Percentiles rank a stretch among this genome's conserved stretches.
phyloP scores from a whole-genome alignment of 495 filamentous ascomycete species.

The Daldinia grandis region DNA sequence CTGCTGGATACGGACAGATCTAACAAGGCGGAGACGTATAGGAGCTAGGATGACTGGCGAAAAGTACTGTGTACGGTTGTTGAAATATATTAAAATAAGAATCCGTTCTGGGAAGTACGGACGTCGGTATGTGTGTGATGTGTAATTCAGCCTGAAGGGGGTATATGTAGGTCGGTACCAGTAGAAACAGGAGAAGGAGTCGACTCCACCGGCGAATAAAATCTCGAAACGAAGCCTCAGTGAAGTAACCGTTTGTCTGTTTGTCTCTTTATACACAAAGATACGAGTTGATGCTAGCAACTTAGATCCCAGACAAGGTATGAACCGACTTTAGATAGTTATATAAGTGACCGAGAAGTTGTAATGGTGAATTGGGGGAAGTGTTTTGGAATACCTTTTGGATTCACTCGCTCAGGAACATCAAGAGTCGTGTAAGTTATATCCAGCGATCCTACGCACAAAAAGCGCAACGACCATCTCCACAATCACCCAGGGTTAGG shows the following conservation, averaged over 20 bases:
- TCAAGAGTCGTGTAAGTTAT: conserved; percentile 6
- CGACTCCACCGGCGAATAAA: conserved; percentile 24
- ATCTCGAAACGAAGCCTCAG: conserved; percentile 6
- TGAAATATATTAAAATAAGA: conserved; percentile 28
- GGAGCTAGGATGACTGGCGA: conserved; percentile 25
- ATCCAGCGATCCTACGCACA: conserved; percentile 27
- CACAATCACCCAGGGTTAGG: conserved; percentile 16
- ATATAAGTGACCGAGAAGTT: conserved; percentile 11
- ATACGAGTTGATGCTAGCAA: conserved; percentile 1
- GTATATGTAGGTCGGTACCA: conserved; percentile 17
- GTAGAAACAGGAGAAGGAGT: conserved; percentile 14
- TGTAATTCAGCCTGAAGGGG: conserved; percentile 41
- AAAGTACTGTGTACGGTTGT: conserved; percentile 22
- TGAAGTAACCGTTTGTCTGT: conserved; percentile 10
- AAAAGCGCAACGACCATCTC: conserved; percentile 24
- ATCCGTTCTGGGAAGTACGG: conserved; percentile 39
- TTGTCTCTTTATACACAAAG: background rate
- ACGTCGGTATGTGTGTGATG: conserved; percentile 29
- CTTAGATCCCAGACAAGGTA: conserved; percentile 7
- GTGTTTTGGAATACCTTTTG: conserved; percentile 25
- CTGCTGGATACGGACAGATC: conserved; percentile 26
- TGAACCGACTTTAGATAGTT: conserved; percentile 5
- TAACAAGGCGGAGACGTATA: conserved; percentile 35
- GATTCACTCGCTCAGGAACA: conserved; percentile 15
- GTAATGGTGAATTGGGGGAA: conserved; percentile 8